Conservation (phyloP, 1,139 yeast species). For the Candida sanyaensis region DNA sequence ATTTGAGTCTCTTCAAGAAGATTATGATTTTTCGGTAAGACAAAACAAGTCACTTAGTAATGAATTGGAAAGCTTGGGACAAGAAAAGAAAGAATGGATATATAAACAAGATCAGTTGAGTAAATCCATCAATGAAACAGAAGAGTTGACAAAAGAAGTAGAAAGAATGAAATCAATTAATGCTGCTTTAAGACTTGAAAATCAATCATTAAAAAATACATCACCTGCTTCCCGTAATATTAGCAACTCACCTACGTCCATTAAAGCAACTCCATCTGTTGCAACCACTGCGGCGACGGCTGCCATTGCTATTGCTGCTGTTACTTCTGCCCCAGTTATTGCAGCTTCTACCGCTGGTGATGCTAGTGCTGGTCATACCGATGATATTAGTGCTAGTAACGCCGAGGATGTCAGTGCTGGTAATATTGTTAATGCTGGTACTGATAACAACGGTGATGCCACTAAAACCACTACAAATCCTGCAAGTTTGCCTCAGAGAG, state of each 20-base stretch:
- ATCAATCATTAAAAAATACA: slow-evolving; percentile 35
- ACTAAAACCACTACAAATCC: neutral
- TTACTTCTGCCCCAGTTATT: slow-evolving; percentile 1
- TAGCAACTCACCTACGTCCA: slow-evolving; percentile 5
- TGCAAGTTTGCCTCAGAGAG: slow-evolving; percentile 14
- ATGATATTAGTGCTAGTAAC: neutral
- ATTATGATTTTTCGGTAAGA: slow-evolving; percentile 22
- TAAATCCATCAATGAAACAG: slow-evolving; percentile 11
- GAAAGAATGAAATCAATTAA: slow-evolving; percentile 30
- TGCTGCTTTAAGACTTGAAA: slow-evolving; percentile 43
- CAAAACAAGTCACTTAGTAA: slow-evolving; percentile 26
- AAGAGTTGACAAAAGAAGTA: slow-evolving; percentile 22
- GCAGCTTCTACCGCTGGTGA: neutral
- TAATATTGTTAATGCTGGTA: neutral
- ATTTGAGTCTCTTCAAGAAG: slow-evolving; percentile 23
- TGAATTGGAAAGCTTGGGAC: slow-evolving; percentile 23
- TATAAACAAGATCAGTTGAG: slow-evolving; percentile 11
- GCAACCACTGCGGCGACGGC: slow-evolving; percentile 3
- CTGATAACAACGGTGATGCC: neutral
- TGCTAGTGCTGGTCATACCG: neutral
- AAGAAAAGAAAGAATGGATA: slow-evolving; percentile 16
- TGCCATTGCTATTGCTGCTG: slow-evolving; percentile 7
- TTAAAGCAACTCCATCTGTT: slow-evolving; percentile 8
- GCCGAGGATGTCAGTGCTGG: neutral
- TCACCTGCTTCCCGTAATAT: slow-evolving; percentile 8